Base-by-base conservation (phyloP, 179 eudicot species). In the Beta macrorhiza region DNA sequence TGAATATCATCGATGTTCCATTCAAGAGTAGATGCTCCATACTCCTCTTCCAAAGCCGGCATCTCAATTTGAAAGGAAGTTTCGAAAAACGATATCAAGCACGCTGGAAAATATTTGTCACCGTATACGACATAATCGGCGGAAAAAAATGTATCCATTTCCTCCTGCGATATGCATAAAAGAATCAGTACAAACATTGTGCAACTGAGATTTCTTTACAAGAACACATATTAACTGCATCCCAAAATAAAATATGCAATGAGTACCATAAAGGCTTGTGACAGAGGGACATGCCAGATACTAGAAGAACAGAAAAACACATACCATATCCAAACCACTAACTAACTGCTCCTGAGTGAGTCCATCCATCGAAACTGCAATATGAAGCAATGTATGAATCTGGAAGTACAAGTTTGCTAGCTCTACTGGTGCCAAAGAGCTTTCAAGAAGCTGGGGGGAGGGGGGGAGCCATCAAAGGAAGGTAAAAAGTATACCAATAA, bases 1-100 rank as follows among this genome's bases (percentile, higher is more conserved):
- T 89, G 63, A 56, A 95, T 85, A 81, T 95, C 97, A 70, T 90
- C 89, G 17, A 92, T 65, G 76, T 74, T 83, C 98, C 94, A 91
- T 80, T 87, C 90, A 61, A 76, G 83, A 62, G 67, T 79, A 74
- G 68, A 85, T 37, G 68, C 67, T 70, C 45, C 77, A 58, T 79
- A 79, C 25, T 87, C 83, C 77, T 86, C 88, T 81, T 88, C 78
- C 10, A 74, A 55, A 64, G 73, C 59, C 19, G 84, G 86, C 72
- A 78, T 77, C 84, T 78, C 87, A 64, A 90, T 67, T 87, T 83
- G 85, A 79, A 95, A 67, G 45, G 82, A 82, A 73, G 70, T 79
- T 64, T 81, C 75, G 53, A 93, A 87, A 80, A 95, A 88, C 75
- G 77, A 83, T 80, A 95, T 74, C 75, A 77, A 67, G 74, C 90